Conservation (phyloP, 345 rosid genomes). For the Arabidopsis suecica region DNA sequence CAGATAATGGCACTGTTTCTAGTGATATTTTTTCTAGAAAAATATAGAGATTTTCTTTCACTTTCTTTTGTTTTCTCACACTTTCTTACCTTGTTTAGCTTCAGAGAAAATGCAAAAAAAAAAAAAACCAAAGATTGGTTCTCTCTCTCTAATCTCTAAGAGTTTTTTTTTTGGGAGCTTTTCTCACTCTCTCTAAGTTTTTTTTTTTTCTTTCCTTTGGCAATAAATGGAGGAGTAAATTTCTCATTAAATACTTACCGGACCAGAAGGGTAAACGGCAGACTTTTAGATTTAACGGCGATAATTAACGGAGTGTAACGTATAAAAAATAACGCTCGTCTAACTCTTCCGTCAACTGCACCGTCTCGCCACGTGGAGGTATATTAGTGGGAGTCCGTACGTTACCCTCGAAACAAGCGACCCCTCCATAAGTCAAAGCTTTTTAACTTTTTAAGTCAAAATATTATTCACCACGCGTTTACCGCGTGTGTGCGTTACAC, state of each 20-base stretch:
- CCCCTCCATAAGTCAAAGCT: slow-evolving; percentile 40
- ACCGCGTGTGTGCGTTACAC: slow-evolving; percentile 43
- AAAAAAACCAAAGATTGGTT: background rate
- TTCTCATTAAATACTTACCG: slow-evolving; percentile 51
- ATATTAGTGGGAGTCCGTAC: slow-evolving; percentile 29
- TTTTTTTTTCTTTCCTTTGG: slow-evolving; percentile 31
- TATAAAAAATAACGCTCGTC: slow-evolving; percentile 23
- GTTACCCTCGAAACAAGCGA: slow-evolving; percentile 26
- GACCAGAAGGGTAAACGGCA: slow-evolving; percentile 53
- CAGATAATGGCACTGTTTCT: slow-evolving; percentile 12
- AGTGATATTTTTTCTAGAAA: slow-evolving; percentile 17
- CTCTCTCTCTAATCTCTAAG: slow-evolving; percentile 35
- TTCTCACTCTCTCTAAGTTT: slow-evolving; percentile 23
- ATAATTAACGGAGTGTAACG: slow-evolving; percentile 40
- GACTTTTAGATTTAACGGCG: slow-evolving; percentile 43
- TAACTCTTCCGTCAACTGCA: slow-evolving; percentile 26
- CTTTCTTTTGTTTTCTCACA: slow-evolving; percentile 20
- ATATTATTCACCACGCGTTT: slow-evolving; percentile 33
- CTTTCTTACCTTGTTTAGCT: slow-evolving; percentile 38
- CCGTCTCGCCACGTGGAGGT: slow-evolving; percentile 46
- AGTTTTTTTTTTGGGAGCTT: slow-evolving; percentile 35
- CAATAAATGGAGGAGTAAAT: slow-evolving; percentile 61
- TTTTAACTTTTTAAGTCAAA: slow-evolving; percentile 31
- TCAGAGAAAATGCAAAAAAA: slow-evolving; percentile 28
- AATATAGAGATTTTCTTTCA: slow-evolving; percentile 26